Evolutionary conservation across 805 yeast species (phyloP), one percentile per base, ranked within the genome.

Genomic region (Candida pini): DNA sequence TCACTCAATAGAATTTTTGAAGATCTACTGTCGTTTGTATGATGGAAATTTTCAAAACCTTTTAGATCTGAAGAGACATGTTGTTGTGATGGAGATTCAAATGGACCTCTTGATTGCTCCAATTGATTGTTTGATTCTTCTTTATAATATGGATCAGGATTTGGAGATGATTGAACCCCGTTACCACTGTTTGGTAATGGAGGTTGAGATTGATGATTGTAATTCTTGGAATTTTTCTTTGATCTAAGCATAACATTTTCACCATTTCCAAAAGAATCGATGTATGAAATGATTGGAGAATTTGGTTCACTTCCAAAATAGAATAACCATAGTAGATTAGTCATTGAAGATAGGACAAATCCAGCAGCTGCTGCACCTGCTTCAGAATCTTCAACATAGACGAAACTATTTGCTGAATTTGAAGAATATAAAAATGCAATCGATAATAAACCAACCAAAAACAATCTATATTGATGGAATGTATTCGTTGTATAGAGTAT

Each of bases 361-460:
- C 98, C 97, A 0, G 97, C 96, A 3, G 95, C 84, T 6, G 95
- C 89, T 18, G 96, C 94, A 33, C 84, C 83, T 40, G 73, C 68
- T 12, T 81, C 73, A 0, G 92, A 67, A 14, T 73, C 71, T 17
- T 64, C 60, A 18, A 76, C 61, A 64, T 90, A 92, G 20, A 92
- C 83, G 47, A 89, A 68, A 47, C 72, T 74, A 48, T 87, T 89
- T 14, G 89, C 76, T 33, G 89, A 75, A 64, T 88, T 89, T 16
- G 96, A 78, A 28, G 85, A 77, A 63, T 89, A 92, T 13, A 89
- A 68, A 40, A 86, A 80, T 1, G 95, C 92, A 17, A 87, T 68
- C 2, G 86, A 72, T 28, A 79, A 55, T 36, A 70, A 62, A 3
- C 79, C 76, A 26, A 77, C 71, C 26, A 78, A 54, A 26, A 76